Base-by-base conservation (phyloP, 2,329 filamentous ascomycete species). In the Arthroderma uncinatum region DNA sequence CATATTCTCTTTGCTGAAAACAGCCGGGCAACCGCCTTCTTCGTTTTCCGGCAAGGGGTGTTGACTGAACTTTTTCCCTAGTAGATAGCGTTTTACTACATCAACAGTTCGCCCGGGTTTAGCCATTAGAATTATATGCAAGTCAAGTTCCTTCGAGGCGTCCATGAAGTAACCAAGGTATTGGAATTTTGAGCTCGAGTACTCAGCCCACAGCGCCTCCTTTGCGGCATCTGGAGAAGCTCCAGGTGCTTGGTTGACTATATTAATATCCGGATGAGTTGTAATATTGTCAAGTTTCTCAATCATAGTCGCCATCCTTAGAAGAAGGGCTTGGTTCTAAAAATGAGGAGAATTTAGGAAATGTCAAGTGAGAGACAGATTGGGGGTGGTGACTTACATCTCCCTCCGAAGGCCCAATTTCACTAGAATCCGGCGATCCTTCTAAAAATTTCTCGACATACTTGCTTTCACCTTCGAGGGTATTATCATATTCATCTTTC, bases 181-280 rank as follows among this genome's bases (percentile, higher is more conserved):
- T 19, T 70, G 63, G 44, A 76, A 77, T 60, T 77, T 77, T 8
- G 73, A 68, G 53, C 74, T 75, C 6, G 72, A 74, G 60, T 76
- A 76, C 56, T 76, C 73, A 3, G 73, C 74, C 71, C 74, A 76
- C 3, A 70, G 64, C 4, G 74, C 71, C 59, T 75, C 69, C 56
- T 71, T 68, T 47, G 65, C 61, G 5, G 70, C 62, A 36, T 72
- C 67, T 1, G 67, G 61, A 10, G 69, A 64, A 8, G 66, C 62
- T 14, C 65, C 66, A 52, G 66, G 68, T n/a, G 73, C 63, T 55
- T 73, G 69, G 8, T 70, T 67, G 1, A 66, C 63, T 6, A 75
- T 67, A 57, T 75, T 75, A 36, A 76, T 62, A 60, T 77, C 74
- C 19, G 74, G 70, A 57, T 76, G 74, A 2, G 71, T 73, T 2